Base-by-base conservation (phyloP, 441 rosid genomes). In the Eutrema salsugineum region DNA sequence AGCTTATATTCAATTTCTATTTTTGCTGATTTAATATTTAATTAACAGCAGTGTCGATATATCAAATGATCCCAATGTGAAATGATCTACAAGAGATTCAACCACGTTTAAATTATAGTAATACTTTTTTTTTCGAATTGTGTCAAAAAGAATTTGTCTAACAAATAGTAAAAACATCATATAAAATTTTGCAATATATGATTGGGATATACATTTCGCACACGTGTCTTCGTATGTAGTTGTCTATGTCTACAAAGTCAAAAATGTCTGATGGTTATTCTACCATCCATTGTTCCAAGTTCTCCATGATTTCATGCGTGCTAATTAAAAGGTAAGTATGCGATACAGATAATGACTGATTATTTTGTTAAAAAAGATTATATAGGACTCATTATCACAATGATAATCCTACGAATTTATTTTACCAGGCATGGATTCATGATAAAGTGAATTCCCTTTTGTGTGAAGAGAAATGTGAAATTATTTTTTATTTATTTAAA, bases 221-320 rank as follows among this genome's bases (percentile, higher is more conserved):
- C 48, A 33, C 56, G 63, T 61, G 63, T 67, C 40, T 43, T 67
- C 30, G 33, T 42, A 39, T 20, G 14, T 73, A 36, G 16, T 27
- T 56, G 10, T 33, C 38, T 35, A 17, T 35, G 47, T 36, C 64
- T 42, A 24, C 14, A 33, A 63, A 17, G 50, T 56, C 5, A 59
- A 49, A 35, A 50, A 59, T 17, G 8, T 50, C 15, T 38, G 56
- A 66, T 59, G 55, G 63, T 35, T 51, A 65, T 66, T 73, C 59
- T 43, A 38, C 54, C 53, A 56, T 58, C 38, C 36, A 56, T 47
- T 57, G 58, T 48, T 73, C 36, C 63, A 66, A 47, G 66, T 66
- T 72, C 46, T 58, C 67, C 27, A 61, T 75, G 64, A 75, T 75
- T 68, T 68, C 78, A 53, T 75, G 78, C 78, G 74, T 75, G 78